Base-by-base conservation (phyloP, 495 filamentous ascomycete species). In the Aspergillus carlsbadensis region DNA sequence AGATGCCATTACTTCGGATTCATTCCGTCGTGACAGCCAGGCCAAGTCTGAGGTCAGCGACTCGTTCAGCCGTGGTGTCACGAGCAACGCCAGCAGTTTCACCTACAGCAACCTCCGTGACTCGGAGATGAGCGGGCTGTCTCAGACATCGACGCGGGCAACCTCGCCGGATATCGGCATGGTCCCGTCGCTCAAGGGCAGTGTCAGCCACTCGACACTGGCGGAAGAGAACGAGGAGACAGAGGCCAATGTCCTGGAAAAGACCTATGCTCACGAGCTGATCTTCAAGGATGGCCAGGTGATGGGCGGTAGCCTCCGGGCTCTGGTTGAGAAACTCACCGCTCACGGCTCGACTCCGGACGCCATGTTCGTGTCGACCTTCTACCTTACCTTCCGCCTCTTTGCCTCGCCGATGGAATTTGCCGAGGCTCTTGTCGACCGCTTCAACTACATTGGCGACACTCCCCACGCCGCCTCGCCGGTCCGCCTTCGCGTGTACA, bases 371-470 rank as follows among this genome's bases (percentile, higher is more conserved):
- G 90, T 97, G 49, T 88, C 90, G 3, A 89, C 95, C 0, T 98
- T 99, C 69, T 98, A 95, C 71, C 85, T 98, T 39, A 98, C 95
- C 24, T 99, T 99, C 77, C 89, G 95, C 40, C 84, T 96, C 17
- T 99, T 99, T 58, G 90, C 91, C 43, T 89, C 90, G 0, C 91
- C 95, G 1, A 64, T 81, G 14, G 82, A 90, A 33, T 84, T 98
- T 54, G 91, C 91, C 3, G 79, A 91, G 65, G 82, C 86, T 1
- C 80, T 99, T 5, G 86, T 93, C 39, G 88, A 93, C 39, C 86
- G 95, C 20, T 99, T 96, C 70, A 88, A 97, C 56, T 95, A 96
- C 62, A 87, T 96, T 52, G 88, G 81, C 6, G 88, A 95, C 40
- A 87, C 84, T 29, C 82, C 85, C 10, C 78, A 83, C 42, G 84